Evolutionary conservation across 2,329 filamentous ascomycete genomes (phyloP).

Genomic region (Dothideomycetes sp.): DNA sequence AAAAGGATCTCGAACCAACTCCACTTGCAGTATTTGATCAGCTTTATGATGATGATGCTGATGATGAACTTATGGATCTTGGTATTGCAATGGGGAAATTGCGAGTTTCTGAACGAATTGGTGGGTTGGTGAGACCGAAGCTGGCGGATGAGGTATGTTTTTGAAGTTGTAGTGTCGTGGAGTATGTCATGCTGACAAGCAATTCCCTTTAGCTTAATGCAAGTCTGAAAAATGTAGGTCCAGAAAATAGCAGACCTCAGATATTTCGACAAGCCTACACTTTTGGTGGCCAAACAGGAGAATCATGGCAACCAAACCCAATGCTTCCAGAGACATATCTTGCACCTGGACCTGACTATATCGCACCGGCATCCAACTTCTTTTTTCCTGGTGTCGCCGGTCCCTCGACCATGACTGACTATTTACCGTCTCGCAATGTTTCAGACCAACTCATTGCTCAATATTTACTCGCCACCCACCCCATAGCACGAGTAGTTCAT

Average conservation of each 20-base stretch:
- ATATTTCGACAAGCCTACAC: constrained; percentile 4
- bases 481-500: constrained; percentile 57
- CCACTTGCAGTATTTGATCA: constrained; percentile 54
- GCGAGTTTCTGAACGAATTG: constrained; percentile 62
- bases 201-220: constrained; percentile 5
- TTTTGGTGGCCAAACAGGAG: not conserved
- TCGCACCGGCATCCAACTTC: constrained; percentile 56
- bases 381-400: constrained; percentile 45
- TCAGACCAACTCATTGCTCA: constrained; percentile 54
- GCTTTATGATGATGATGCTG: constrained; percentile 54
- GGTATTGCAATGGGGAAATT: constrained; percentile 62
- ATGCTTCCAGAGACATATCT: constrained; percentile 37
- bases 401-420: constrained; percentile 44
- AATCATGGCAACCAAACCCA: constrained; percentile 2
- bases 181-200: not conserved
- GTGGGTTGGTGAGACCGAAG: constrained; percentile 59
- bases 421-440: constrained; percentile 47
- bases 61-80: constrained; percentile 60
- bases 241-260: constrained; percentile 2
- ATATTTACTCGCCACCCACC: constrained; percentile 59
- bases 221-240: not conserved
- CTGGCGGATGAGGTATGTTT: constrained; percentile 55
- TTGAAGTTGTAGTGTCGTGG: not conserved
- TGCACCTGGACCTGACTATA: constrained; percentile 53
- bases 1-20: constrained; percentile 49